Conservation (phyloP, 1,284 basidiomycete genomes). For the Cutaneotrichosporon curvatum region DNA sequence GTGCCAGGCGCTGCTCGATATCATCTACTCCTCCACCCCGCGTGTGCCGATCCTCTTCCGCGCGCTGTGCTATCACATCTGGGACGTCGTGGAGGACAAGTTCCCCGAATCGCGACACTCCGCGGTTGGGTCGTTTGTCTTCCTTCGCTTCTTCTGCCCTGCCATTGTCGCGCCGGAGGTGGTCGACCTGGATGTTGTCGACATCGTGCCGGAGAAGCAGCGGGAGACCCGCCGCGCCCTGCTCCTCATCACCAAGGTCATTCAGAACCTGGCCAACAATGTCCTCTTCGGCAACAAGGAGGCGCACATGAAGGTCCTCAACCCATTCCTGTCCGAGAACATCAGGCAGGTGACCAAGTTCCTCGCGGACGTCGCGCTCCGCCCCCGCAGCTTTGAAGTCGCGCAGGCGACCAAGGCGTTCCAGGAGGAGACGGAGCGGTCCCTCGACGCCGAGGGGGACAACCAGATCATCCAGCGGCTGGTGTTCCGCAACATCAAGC, state of each 20-base stretch:
- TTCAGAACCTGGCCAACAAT: conserved; percentile 88
- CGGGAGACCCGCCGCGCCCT: conserved; percentile 64
- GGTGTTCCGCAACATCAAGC: conserved; percentile 29
- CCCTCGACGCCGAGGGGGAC: conserved; percentile 33
- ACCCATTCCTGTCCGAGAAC: conserved; percentile 67
- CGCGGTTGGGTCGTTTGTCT: conserved; percentile 84
- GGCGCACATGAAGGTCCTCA: conserved; percentile 71
- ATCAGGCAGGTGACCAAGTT: conserved; percentile 74
- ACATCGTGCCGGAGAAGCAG: conserved; percentile 59
- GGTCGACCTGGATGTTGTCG: conserved; percentile 72
- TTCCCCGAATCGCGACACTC: conserved; percentile 81
- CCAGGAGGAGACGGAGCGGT: conserved; percentile 31
- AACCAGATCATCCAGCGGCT: conserved; percentile 37
- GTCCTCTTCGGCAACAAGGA: conserved; percentile 80
- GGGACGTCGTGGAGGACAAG: conserved; percentile 65
- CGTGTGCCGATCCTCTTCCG: conserved; percentile 73
- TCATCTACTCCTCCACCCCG: conserved; percentile 64
- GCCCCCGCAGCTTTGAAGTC: conserved; percentile 33
- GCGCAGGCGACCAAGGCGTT: conserved; percentile 27
- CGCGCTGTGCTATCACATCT: conserved; percentile 78
- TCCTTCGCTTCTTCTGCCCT: conserved; percentile 66
- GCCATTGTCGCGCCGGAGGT: conserved; percentile 77
- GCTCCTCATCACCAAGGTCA: conserved; percentile 79
- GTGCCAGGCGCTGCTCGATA: conserved; percentile 65
- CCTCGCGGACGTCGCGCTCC: conserved; percentile 65